Conservation (phyloP, 768 basidiomycete species). For the Clitopilus passeckerianus region DNA sequence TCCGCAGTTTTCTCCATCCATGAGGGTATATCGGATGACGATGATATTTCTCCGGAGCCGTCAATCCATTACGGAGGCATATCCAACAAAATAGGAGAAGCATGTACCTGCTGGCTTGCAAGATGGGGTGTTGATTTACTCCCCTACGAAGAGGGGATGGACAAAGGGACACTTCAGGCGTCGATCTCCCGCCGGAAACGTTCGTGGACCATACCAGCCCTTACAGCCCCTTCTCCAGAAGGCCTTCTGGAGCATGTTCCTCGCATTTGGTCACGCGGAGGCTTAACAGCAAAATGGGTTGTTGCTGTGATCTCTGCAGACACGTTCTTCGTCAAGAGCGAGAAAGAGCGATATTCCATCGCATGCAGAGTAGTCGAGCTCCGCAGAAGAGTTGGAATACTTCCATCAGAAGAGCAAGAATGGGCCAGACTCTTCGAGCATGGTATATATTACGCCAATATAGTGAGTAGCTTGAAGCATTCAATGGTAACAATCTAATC, state of each 20-base stretch:
- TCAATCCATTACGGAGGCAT: conserved; percentile 80
- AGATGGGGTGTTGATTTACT: conserved; percentile 84
- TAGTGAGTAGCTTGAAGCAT: conserved; percentile 45
- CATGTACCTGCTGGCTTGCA: conserved; percentile 81
- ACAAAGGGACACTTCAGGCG: conserved; percentile 7
- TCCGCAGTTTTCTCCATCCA: conserved; percentile 10
- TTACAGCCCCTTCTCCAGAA: conserved; percentile 8
- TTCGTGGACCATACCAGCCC: conserved; percentile 13
- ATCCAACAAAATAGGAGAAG: conserved; percentile 89
- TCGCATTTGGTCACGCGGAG: conserved; percentile 69
- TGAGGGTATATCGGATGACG: conserved; percentile 4
- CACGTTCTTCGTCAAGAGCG: conserved; percentile 71
- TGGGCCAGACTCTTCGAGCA: conserved; percentile 67
- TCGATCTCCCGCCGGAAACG: conserved; percentile 13
- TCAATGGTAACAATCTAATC: too few species aligned
- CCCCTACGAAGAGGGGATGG: conserved; percentile 42
- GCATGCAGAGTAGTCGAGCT: conserved; percentile 75
- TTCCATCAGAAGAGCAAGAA: conserved; percentile 61
- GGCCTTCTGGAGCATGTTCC: conserved; percentile 27
- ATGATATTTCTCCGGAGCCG: conserved; percentile 17
- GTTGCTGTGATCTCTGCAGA: conserved; percentile 73
- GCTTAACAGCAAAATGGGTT: conserved; percentile 70
- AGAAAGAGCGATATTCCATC: conserved; percentile 76
- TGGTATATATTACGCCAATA: conserved; percentile 83
- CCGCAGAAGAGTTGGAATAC: conserved; percentile 48